Evolutionary conservation across 371 early-diverging fungal species (phyloP), one percentile per base, ranked within the genome.

Genomic region (Mucor piriformis): DNA sequence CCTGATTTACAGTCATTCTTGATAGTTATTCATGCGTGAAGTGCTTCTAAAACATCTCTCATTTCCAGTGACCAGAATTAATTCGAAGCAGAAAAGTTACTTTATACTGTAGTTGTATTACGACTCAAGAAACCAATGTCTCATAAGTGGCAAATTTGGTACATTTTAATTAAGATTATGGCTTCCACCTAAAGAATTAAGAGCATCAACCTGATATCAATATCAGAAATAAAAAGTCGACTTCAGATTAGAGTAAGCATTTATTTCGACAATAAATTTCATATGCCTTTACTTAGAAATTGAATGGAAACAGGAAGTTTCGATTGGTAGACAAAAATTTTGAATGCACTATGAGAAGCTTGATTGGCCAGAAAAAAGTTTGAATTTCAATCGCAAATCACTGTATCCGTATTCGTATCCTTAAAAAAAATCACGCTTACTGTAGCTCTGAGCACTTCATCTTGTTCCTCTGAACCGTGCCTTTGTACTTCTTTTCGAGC

Each of bases 371-470:
- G 47, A 47, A 44, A 55, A 55, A 34, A 55, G 35, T 34, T 57
- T 57, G 49, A 57, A 35, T 57, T 57, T 48, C 48, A 57, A 48
- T 35, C 38, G 35, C 35, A 48, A 57, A 35, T 48, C 57, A 47
- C 46, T 55, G n/a, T n/a, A n/a, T n/a, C n/a, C n/a, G n/a, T n/a
- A n/a, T n/a, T n/a, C n/a, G n/a, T n/a, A n/a, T n/a, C n/a, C n/a
- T n/a, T 29, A 6, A 8, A 29, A 29, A 29, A 29, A 29, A 29
- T 29, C 29, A 29, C 1, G 29, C 29, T 29, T 29, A 29, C 29
- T n/a, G n/a, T n/a, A n/a, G n/a, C n/a, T n/a, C n/a, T n/a, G n/a
- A n/a, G n/a, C n/a, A n/a, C n/a, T n/a, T n/a, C n/a, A n/a, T n/a
- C n/a, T n/a, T n/a, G n/a, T n/a, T n/a, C n/a, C n/a, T n/a, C n/a